Evolutionary conservation across 139 green algal species (phyloP), one percentile per base, ranked within the genome.

Genomic region (Chlorella vulgaris): DNA sequence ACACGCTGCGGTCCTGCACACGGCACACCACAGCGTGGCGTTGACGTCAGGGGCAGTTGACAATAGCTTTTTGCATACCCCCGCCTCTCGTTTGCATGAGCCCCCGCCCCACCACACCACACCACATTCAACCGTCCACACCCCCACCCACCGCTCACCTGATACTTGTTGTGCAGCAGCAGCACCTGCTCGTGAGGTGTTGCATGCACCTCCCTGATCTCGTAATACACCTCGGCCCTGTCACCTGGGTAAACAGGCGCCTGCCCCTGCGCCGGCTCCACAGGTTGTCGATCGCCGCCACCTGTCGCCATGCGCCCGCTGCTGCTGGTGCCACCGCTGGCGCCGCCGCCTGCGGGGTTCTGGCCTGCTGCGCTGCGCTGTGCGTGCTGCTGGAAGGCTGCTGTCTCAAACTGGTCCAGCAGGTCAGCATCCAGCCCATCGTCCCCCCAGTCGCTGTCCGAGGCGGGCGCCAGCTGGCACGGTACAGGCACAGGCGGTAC

Each of bases 161-260:
- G 87, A 69, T 86, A 86, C 31, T 86, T 85, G 70, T 89, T 91
- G 47, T 86, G 74, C 80, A 90, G 85, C 28, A 75, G 84, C 70
- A 93, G 66, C 22, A 81, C 24, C 82, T 86, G 88, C 39, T 88
- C 78, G 38, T 70, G 42, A 0, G 29, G 8, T 0, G 2, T 3
- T 0, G 74, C 13, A 1, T 73, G 43, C 2, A 90, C 83, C 71
- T 91, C 81, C 33, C 83, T 55, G 28, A 94, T 87, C 7, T 78
- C 36, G 65, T 91, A 84, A 26, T 85, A 83, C 55, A 93, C 81
- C 35, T 88, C 76, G 40, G 78, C 71, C 1, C 69, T 60, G 4
- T 55, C 63, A 29, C 69, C 62, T 7, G 80, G 55, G 33, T 66
- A 71, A 6, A 33, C 21, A 1, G 66, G 65, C 63, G 24, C 60